Evolutionary conservation across 371 early-diverging fungal genomes (phyloP), one percentile per base, ranked within the genome.

Genomic region (Coemansia sp.): DNA sequence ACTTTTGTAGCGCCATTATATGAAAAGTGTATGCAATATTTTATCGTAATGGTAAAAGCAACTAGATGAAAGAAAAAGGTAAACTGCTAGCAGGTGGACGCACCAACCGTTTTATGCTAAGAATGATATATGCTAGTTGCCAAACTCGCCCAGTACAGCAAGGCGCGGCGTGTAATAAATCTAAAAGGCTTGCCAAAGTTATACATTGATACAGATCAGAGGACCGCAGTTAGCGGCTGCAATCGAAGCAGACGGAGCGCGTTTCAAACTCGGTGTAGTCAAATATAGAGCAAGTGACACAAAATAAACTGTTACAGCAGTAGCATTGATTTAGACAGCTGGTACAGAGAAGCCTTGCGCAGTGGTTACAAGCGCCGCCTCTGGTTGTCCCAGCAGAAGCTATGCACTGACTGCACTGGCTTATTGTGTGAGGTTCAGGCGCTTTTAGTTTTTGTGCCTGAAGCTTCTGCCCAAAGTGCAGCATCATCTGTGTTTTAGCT

Each of bases 41-140:
- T 93, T 85, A 79, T 84, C 52, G 87, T 90, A 69, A 84, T 88
- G 8, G 32, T 32, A 24, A 83, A 74, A 51, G 96, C 95, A 52
- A 7, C 52, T 23, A 15, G 52, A 9, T 12, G 24, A 52, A 52
- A 24, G 13, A 21, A 52, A 52, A 41, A 12, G 41, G 12, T 41
- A 4, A 15, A 9, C 17, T 19, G 21, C 19, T 49, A n/a, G 49
- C n/a, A n/a, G 49, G 8, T 49, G 49, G 8, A 8, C 49, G 6
- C n/a, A 3, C 49, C 49, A 49, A 3, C 19, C 9, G 6, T 9
- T 21, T 49, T 8, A 9, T 8, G 49, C 49, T 17, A n/a, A 49
- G 1, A 15, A 41, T 41, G n/a, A 15, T 41, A 15, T 41, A 41
- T 41, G 41, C 41, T 41, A 41, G 41, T 15, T 41, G 41, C 41